Base-by-base conservation (phyloP, 2,329 filamentous ascomycete species). In the Lachnellula cervina region DNA sequence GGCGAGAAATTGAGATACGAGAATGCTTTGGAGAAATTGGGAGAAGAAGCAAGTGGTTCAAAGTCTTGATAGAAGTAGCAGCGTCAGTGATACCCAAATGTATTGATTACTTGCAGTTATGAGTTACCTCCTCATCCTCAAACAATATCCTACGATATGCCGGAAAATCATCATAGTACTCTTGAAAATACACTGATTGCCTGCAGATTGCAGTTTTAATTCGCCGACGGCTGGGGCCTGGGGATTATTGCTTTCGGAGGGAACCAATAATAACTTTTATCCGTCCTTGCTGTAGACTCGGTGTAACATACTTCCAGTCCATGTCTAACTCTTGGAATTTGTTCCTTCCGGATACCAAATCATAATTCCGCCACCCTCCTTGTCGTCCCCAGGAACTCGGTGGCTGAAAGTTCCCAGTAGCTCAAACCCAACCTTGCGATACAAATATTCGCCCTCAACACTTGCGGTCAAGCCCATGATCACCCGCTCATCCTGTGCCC, bases 21-120 rank as follows among this genome's bases (percentile, higher is more conserved):
- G 54, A 65, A 69, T 32, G 86, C 87, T 13, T 70, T 93, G 37
- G 63, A 63, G 34, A 53, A 53, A 21, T 47, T 69, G 34, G 58
- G 59, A n/a, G 53, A 51, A 28, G 65, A 67, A 56, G 61, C 62
- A 42, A 35, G 7, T 28, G 75, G 73, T 72, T 34, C 49, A n/a
- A 42, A 21, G 17, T 23, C 16, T 11, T 44, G n/a, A 37, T 13
- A 37, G 25, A n/a, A 49, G 28, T 32, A 32, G 9, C 28, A 32
- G 28, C 28, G 28, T 32, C 8, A 13, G 28, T 40, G 37, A 40
- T 40, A 40, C 37, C 37, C 37, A 40, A 21, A 46, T 23, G 4
- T 46, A 16, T 47, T n/a, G 9, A 47, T 14, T 14, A 23, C 17
- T 25, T 14, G 44, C 21, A 23, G 7, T 28, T 32, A 2, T 32